Conservation (phyloP, 768 basidiomycete species). For the Leccinum longicurvipes region DNA sequence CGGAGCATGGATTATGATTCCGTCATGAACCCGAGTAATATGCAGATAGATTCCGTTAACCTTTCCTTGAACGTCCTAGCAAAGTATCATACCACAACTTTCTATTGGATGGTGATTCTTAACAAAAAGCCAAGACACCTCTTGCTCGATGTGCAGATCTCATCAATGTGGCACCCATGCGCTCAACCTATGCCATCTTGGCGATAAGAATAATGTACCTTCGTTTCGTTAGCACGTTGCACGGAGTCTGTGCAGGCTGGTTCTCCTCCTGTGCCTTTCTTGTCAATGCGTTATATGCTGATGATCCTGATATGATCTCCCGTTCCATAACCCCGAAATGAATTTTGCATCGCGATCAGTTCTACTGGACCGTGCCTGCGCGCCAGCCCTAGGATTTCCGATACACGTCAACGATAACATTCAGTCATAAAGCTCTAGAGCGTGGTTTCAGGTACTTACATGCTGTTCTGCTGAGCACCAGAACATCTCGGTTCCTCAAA, state of each 20-base stretch:
- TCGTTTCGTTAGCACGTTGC: neutral
- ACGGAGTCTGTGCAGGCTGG: neutral
- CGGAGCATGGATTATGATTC: neutral
- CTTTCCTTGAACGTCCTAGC: neutral
- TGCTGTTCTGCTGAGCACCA: neutral
- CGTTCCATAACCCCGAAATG: constrained; percentile 15
- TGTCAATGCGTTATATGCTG: neutral
- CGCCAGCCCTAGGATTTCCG: constrained; percentile 1
- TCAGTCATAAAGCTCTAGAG: neutral
- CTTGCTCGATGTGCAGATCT: neutral
- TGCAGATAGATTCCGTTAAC: neutral
- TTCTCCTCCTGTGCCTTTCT: constrained; percentile 13
- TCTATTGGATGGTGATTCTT: neutral
- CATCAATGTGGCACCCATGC: neutral
- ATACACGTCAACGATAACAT: neutral
- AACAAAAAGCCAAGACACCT: neutral
- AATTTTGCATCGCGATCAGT: neutral
- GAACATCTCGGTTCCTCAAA: neutral
- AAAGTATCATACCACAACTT: neutral
- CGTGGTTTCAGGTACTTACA: neutral
- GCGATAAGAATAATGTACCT: neutral
- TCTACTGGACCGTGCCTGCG: neutral
- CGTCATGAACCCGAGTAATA: neutral
- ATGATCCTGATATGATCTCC: neutral
- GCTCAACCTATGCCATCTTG: neutral